Evolutionary conservation across 179 eudicot species (phyloP), one percentile per base, ranked within the genome.

Genomic region (Sideroxylon spinosum): DNA sequence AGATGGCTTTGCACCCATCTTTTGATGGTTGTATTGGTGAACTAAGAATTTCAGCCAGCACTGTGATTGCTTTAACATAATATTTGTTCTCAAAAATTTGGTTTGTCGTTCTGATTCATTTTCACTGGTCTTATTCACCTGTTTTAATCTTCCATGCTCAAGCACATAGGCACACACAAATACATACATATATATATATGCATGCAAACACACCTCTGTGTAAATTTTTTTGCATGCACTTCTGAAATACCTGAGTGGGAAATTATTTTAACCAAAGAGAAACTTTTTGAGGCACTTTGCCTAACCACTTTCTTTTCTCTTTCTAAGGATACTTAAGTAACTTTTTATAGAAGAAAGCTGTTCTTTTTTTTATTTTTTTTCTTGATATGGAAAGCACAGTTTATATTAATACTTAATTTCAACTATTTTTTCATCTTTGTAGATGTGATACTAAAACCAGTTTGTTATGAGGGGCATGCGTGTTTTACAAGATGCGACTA

Each of bases 1-100:
- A 88, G 87, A 84, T 81, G 81, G 97, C 93, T 61, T 85, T 88
- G 88, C 83, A 89, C 60, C 97, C 96, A 6, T 85, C 86, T 71
- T 93, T 87, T 81, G 71, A 73, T 83, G 90, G 92, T 67, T 74
- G 85, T 75, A 76, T 92, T 76, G 91, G 92, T 60, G 91, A 90
- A 78, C 79, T 91, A 72, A 55, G 79, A 53, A 84, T 93, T 69
- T 88, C 99, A 83, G 94, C 98, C 89, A 86, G 66, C 77, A 61
- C 62, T n/a, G 37, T 72, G 6, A 32, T 60, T 20, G 23, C 19
- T 66, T 28, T 66, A 61, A 63, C 8, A 74, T 67, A 5, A 7
- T 28, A 7, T 29, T 7, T 61, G 23, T 7, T 61, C 23, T 61
- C 0, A 19, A 60, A 60, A 60, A 6, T 20, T 23, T 23, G 17